Conservation (phyloP, 768 basidiomycete genomes). For the Leccinum disarticulatum region DNA sequence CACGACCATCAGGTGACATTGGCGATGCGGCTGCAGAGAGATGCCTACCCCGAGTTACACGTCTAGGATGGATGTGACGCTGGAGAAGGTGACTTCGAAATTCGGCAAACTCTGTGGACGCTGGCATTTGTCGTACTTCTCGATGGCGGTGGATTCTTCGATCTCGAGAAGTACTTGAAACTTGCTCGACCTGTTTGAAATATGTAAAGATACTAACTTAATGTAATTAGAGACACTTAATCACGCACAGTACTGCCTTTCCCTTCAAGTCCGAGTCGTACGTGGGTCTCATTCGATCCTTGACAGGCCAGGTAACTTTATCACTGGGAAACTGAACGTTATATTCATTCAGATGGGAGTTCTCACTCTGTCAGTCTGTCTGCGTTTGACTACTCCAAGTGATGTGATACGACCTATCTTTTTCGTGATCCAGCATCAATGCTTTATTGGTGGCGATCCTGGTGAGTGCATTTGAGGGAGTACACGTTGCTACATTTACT, state of each 20-base stretch:
- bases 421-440: constrained; percentile 5
- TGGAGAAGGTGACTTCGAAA: no score
- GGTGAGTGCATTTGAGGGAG: constrained; percentile 7
- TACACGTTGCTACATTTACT: background rate
- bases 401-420: no score
- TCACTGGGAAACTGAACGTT: background rate
- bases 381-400: no score
- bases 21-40: background rate
- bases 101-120: background rate
- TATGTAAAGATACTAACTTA: no score
- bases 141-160: no score
- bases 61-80: background rate
- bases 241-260: no score
- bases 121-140: background rate
- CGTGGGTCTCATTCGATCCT: no score
- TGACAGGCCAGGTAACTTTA: no score
- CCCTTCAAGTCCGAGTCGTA: no score
- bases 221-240: no score
- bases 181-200: background rate
- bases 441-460: constrained; percentile 8
- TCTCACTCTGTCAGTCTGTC: constrained; percentile 12
- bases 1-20: background rate
- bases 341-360: constrained; percentile 20
- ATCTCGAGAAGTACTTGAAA: background rate
- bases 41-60: background rate